A percentile compares a stretch with the other conserved stretches of the same genome.
phyloP scores from a whole-genome alignment of 2,329 filamentous ascomycete species.

The Neofusicoccum sp. region DNA sequence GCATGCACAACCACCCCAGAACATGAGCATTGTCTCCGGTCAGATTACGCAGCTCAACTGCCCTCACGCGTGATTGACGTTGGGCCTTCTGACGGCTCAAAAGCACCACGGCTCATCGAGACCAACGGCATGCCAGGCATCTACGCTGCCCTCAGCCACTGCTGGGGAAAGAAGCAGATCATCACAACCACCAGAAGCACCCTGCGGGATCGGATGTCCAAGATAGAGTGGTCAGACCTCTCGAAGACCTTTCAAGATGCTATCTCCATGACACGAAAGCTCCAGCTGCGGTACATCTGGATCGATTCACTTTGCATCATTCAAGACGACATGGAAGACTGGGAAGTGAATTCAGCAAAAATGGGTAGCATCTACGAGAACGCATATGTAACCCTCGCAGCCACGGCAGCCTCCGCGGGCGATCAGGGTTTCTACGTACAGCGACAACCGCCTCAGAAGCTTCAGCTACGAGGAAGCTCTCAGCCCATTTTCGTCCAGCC shows the following conservation, averaged over 20 bases:
- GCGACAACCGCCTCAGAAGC: neutral
- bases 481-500: neutral
- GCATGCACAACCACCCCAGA: neutral
- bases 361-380: slow-evolving; percentile 13
- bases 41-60: neutral
- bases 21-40: neutral
- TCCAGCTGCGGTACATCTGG: slow-evolving; percentile 20
- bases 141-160: slow-evolving; percentile 27
- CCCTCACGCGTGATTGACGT: slow-evolving; percentile 26
- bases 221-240: neutral
- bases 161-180: slow-evolving; percentile 26
- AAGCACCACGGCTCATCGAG: slow-evolving; percentile 11
- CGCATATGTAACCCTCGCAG: slow-evolving; percentile 4
- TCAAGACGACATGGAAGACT: slow-evolving; percentile 11
- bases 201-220: neutral
- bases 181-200: slow-evolving; percentile 24
- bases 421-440: neutral
- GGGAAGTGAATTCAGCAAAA: neutral
- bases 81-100: neutral
- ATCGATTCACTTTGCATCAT: too few species aligned
- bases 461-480: neutral
- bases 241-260: slow-evolving; percentile 20
- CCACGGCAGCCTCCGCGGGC: neutral
- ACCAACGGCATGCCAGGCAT: slow-evolving; percentile 13
- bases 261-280: neutral